A percentile compares a stretch with the other conserved stretches of the same genome.
Conservation (phyloP, 768 basidiomycete species). For the Chalciporus chontae region DNA sequence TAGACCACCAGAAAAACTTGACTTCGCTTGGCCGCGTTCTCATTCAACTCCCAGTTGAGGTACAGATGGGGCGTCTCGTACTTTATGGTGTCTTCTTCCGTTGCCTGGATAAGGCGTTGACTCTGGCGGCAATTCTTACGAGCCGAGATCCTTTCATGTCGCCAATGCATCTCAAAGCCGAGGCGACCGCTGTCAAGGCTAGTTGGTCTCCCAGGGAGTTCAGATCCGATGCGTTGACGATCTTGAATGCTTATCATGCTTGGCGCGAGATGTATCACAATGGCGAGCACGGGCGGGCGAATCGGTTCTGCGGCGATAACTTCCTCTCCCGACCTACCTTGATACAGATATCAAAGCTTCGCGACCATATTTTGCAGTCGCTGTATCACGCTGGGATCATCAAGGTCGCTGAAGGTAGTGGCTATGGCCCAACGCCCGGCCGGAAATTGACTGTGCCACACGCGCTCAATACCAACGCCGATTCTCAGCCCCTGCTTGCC, state of each 20-base stretch:
- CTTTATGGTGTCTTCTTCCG: constrained; percentile 91
- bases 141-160: constrained; percentile 89
- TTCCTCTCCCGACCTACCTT: constrained; percentile 88
- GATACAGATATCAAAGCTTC: constrained; percentile 75
- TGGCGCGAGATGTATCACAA: constrained; percentile 74
- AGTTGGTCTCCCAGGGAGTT: constrained; percentile 79
- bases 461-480: constrained; percentile 67
- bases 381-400: constrained; percentile 81
- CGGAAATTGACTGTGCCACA: constrained; percentile 50
- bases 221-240: constrained; percentile 79
- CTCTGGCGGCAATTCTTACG: constrained; percentile 86
- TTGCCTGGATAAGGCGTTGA: constrained; percentile 83
- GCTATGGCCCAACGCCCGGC: constrained; percentile 27
- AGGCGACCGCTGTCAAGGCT: constrained; percentile 70
- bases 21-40: constrained; percentile 88
- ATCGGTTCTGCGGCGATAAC: constrained; percentile 77
- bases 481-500: constrained; percentile 72
- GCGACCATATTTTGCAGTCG: constrained; percentile 70
- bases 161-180: constrained; percentile 69
- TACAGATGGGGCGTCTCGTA: constrained; percentile 84
- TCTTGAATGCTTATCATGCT: constrained; percentile 72
- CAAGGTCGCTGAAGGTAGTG: constrained; percentile 71
- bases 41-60: constrained; percentile 86
- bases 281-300: constrained; percentile 63
- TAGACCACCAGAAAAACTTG: constrained; percentile 70